phyloP scores from a whole-genome alignment of 1,284 basidiomycete genomes.

The Vanrija humicola region DNA sequence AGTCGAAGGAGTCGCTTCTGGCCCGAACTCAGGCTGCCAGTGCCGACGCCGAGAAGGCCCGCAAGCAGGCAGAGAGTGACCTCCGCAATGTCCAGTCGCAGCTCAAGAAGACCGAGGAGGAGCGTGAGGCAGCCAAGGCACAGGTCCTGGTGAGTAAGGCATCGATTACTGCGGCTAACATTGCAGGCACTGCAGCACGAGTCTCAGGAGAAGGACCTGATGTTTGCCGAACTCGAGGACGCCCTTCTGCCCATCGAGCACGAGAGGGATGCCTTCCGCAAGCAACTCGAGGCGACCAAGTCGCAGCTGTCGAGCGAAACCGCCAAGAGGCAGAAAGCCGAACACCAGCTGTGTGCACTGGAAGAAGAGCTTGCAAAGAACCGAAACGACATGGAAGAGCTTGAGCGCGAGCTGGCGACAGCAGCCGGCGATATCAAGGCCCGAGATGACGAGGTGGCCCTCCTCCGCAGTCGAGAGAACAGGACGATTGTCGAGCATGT shows the following conservation, averaged over 20 bases:
- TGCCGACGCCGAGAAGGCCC: constrained; percentile 65
- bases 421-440: constrained; percentile 72
- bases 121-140: constrained; percentile 56
- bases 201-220: constrained; percentile 58
- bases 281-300: constrained; percentile 65
- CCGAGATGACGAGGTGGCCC: constrained; percentile 79
- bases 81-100: constrained; percentile 66
- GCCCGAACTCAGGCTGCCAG: constrained; percentile 57
- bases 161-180: constrained; percentile 1
- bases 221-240: constrained; percentile 83
- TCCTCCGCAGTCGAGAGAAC: constrained; percentile 77
- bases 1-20: constrained; percentile 54
- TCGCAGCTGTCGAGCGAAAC: constrained; percentile 46
- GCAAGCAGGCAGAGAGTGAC: constrained; percentile 64
- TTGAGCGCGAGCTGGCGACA: constrained; percentile 76
- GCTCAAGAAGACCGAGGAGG: constrained; percentile 65
- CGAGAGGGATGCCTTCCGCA: constrained; percentile 68
- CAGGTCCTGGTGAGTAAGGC: background rate
- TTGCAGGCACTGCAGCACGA: constrained; percentile 59
- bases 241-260: constrained; percentile 75
- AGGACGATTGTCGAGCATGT: constrained; percentile 99
- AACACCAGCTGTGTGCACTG: constrained; percentile 62
- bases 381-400: constrained; percentile 66
- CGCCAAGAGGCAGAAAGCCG: constrained; percentile 64
- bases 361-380: constrained; percentile 65